Evolutionary conservation across 441 rosid genomes (phyloP).

Genomic region (Eutrema salsugineum): DNA sequence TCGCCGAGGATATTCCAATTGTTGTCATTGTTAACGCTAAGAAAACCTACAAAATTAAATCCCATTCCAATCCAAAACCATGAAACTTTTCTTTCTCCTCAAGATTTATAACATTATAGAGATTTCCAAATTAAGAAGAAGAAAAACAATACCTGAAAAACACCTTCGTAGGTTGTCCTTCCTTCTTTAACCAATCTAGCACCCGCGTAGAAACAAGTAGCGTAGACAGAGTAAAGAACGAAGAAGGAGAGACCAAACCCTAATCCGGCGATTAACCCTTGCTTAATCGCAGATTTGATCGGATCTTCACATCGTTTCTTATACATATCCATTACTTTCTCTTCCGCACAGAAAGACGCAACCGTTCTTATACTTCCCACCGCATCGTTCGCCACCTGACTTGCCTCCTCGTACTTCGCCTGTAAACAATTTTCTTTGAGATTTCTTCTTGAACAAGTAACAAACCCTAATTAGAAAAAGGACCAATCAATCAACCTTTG

Average conservation of each 20-base stretch:
- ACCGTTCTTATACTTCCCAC: conserved; percentile 46
- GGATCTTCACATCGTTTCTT: conserved; percentile 43
- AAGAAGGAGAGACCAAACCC: conserved; percentile 39
- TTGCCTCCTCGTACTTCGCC: conserved; percentile 46
- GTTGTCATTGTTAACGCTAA: conserved; percentile 40
- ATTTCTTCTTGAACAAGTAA: not conserved
- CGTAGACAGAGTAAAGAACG: conserved; percentile 36
- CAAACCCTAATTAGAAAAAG: not conserved
- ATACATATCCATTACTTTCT: conserved; percentile 41
- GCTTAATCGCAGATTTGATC: conserved; percentile 35
- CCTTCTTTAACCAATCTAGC: conserved; percentile 34
- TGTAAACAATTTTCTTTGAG: conserved; percentile 11
- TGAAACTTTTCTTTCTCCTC: not conserved
- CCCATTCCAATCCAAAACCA: not conserved
- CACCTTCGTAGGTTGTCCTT: conserved; percentile 28
- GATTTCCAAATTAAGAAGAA: not conserved
- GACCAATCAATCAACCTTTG: conserved; percentile 44
- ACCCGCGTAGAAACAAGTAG: conserved; percentile 40
- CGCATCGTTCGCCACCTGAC: conserved; percentile 47
- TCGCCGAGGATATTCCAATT: conserved; percentile 35
- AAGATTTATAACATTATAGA: not conserved
- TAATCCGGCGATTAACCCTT: conserved; percentile 35
- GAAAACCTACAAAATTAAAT: conserved; percentile 34
- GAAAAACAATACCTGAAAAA: conserved; percentile 30
- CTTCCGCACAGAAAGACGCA: conserved; percentile 49